phyloP scores from a whole-genome alignment of 306 rosid species.

The Leucaena leucocephala region DNA sequence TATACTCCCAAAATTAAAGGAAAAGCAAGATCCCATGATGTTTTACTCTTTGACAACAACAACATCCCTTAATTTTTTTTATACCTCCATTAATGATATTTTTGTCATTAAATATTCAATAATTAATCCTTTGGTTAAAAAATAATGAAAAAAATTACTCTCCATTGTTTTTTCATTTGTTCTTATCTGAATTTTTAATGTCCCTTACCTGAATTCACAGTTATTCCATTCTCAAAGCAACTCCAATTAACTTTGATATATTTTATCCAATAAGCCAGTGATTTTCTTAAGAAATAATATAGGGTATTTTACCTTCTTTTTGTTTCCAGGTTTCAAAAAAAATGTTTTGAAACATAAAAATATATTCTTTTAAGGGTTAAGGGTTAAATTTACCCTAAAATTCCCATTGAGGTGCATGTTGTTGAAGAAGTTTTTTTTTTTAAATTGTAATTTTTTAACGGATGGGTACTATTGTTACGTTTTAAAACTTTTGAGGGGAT shows the following conservation, averaged over 20 bases:
- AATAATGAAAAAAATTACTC: neutral
- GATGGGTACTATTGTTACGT: no score
- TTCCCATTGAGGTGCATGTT: no score
- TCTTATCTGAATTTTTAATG: neutral
- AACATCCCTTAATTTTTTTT: neutral
- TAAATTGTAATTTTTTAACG: no score
- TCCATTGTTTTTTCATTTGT: neutral
- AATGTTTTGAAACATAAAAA: no score
- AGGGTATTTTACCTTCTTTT: no score
- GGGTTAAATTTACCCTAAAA: no score
- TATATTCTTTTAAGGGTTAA: no score
- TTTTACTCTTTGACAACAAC: slow-evolving; percentile 28
- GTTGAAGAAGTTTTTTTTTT: no score
- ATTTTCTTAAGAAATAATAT: no score
- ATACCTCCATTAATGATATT: neutral
- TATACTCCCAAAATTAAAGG: slow-evolving; percentile 34
- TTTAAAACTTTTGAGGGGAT: no score
- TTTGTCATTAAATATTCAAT: neutral
- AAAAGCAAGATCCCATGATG: slow-evolving; percentile 43
- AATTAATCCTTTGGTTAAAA: slow-evolving; percentile 2
- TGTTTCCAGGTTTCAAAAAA: no score
- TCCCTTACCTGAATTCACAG: neutral
- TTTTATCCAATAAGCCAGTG: no score
- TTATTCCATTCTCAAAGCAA: neutral
- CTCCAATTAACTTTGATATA: neutral